Conservation (phyloP, 2,329 filamentous ascomycete species). For the Aspergillus intermedius region DNA sequence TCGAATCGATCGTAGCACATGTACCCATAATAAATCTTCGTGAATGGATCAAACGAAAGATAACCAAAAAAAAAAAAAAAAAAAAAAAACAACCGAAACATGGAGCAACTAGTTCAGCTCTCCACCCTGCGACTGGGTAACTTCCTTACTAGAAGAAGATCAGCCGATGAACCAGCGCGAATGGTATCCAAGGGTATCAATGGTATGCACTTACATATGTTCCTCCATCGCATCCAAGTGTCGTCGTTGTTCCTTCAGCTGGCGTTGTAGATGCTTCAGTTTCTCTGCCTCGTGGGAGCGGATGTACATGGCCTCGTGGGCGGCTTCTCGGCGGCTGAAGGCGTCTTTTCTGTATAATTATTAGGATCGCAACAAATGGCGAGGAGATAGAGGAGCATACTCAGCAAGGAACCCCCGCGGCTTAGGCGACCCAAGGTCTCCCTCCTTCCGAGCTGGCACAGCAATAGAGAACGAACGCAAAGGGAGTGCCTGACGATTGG, state of each 20-base stretch:
- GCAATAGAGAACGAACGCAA: conserved; percentile 13
- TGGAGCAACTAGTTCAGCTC: no score
- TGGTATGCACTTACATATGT: conserved; percentile 15
- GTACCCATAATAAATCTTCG: no score
- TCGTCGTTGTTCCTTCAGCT: conserved; percentile 18
- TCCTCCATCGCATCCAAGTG: conserved; percentile 22
- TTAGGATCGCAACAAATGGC: background rate
- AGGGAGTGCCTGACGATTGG: conserved; percentile 1
- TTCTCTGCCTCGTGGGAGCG: conserved; percentile 17
- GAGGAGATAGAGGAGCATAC: conserved; percentile 10
- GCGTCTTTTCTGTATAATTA: conserved; percentile 11
- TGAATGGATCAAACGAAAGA: no score
- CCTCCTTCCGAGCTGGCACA: conserved; percentile 14
- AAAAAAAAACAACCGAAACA: no score
- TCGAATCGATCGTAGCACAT: no score
- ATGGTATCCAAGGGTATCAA: background rate
- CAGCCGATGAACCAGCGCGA: background rate
- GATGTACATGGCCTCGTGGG: conserved; percentile 13
- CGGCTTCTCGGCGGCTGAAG: conserved; percentile 14
- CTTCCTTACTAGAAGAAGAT: background rate
- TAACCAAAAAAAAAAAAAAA: no score
- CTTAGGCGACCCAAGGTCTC: conserved; percentile 18
- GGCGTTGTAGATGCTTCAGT: conserved; percentile 11
- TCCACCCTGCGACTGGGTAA: no score
- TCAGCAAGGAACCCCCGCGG: conserved; percentile 19